phyloP scores from a whole-genome alignment of 2,329 filamentous ascomycete species.

The Neopestalotiopsis sp. region DNA sequence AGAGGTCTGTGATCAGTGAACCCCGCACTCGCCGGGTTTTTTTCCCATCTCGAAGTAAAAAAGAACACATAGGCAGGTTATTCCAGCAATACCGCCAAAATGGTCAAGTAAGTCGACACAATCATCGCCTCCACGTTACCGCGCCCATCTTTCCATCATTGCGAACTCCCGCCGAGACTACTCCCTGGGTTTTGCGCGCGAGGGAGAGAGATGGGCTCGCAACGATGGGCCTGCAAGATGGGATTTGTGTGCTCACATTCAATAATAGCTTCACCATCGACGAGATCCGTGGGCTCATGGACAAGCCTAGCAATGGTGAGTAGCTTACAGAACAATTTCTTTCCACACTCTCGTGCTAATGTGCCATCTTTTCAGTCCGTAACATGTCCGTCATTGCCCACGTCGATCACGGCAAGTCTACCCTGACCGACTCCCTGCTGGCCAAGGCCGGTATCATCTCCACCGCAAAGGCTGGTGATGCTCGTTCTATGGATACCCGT shows the following conservation, averaged over 20 bases:
- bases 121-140: neutral
- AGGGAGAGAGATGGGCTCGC: too few species aligned
- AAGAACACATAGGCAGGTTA: slow-evolving; percentile 42
- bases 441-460: slow-evolving; percentile 99
- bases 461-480: slow-evolving; percentile 93
- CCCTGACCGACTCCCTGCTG: slow-evolving; percentile 98
- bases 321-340: slow-evolving; percentile 36
- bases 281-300: slow-evolving; percentile 80
- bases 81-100: slow-evolving; percentile 81
- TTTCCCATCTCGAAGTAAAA: slow-evolving; percentile 20
- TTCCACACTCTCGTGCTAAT: slow-evolving; percentile 20
- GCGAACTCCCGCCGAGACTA: neutral
- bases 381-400: slow-evolving; percentile 99
- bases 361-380: slow-evolving; percentile 78
- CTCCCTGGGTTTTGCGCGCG: neutral
- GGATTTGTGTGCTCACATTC: slow-evolving; percentile 51
- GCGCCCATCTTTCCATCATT: slow-evolving; percentile 28
- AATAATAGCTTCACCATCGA: slow-evolving; percentile 92
- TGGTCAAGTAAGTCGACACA: slow-evolving; percentile 90
- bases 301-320: slow-evolving; percentile 8
- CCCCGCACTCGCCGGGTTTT: slow-evolving; percentile 5
- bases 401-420: slow-evolving; percentile 99
- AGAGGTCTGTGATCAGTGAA: slow-evolving; percentile 13
- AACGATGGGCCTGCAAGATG: neutral
- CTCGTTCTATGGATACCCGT: slow-evolving; percentile 95